Evolutionary conservation across 192 early-diverging fungal genomes (phyloP).

Genomic region (Dissophora ornata): DNA sequence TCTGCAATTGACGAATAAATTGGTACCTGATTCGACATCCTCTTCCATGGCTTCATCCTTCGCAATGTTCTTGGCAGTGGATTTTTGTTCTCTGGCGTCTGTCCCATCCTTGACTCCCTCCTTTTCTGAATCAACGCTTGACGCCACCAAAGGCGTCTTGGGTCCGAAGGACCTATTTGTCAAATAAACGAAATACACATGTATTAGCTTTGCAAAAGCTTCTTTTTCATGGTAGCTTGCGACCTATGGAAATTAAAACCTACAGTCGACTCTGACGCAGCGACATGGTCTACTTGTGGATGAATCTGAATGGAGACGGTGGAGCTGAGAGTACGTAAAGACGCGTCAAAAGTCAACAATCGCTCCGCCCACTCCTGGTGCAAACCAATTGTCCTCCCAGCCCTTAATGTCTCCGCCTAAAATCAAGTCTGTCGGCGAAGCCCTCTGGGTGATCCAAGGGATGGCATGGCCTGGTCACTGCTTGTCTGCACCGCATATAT

Average conservation of each 20-base stretch:
- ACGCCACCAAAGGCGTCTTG: constrained; percentile 46
- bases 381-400: no score
- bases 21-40: constrained; percentile 26
- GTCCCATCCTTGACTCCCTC: not conserved
- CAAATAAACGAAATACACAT: not conserved
- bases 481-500: no score
- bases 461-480: no score
- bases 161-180: constrained; percentile 42
- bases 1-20: no score
- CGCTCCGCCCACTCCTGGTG: no score
- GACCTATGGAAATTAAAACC: not conserved
- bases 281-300: constrained; percentile 43
- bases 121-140: constrained; percentile 8
- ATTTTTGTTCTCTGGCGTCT: not conserved
- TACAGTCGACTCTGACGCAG: constrained; percentile 49
- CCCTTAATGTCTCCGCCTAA: no score
- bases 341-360: not conserved
- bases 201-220: not conserved
- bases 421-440: no score
- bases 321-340: no score
- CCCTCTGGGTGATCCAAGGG: no score
- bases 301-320: not conserved
- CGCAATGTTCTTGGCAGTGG: not conserved
- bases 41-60: constrained; percentile 21
- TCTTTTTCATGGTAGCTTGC: not conserved